Percentiles rank a stretch among this genome's conserved stretches.
These are phyloP conservation scores for Schizothecium vesticola DNA, from an alignment of 495 filamentous ascomycete genomes.

Conservation along the genomic window DNA sequence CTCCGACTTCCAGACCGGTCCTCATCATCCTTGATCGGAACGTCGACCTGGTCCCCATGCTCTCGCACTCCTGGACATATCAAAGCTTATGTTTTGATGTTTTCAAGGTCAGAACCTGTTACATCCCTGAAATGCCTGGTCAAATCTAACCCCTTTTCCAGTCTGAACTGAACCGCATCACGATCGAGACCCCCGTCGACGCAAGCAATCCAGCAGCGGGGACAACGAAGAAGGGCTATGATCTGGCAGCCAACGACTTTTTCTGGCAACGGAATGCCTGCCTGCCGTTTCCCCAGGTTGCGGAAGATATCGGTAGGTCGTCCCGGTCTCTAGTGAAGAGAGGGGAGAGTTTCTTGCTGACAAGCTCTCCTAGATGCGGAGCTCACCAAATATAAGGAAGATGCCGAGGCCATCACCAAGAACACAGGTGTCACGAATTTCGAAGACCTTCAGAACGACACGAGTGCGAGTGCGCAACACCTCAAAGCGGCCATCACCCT, in stretches of 20 bases:
- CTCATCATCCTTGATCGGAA: constrained; percentile 90
- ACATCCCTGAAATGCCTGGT: not conserved
- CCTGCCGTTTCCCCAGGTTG: constrained; percentile 90
- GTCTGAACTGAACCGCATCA: constrained; percentile 79
- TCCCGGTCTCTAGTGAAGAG: not conserved
- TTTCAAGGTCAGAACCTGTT: constrained; percentile 37
- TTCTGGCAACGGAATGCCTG: constrained; percentile 97
- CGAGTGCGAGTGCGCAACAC: constrained; percentile 81
- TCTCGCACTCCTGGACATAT: constrained; percentile 98
- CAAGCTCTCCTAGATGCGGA: constrained; percentile 41
- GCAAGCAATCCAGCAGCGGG: constrained; percentile 67
- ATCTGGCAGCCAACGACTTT: constrained; percentile 85
- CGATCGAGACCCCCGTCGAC: constrained; percentile 74
- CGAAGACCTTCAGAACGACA: constrained; percentile 89
- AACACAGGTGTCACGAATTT: constrained; percentile 91
- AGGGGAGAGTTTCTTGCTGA: not conserved
- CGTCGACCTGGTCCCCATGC: constrained; percentile 95
- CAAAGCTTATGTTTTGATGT: constrained; percentile 95
- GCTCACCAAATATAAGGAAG: constrained; percentile 89
- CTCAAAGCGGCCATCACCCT: constrained; percentile 92
- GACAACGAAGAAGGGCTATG: constrained; percentile 76
- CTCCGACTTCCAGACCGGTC: constrained; percentile 70
- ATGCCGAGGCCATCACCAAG: constrained; percentile 88
- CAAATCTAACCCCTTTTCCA: not conserved
- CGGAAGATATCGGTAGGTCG: constrained; percentile 69